phyloP scores from a whole-genome alignment of 202 grass and related monocot genomes.

The Panicum hallii region DNA sequence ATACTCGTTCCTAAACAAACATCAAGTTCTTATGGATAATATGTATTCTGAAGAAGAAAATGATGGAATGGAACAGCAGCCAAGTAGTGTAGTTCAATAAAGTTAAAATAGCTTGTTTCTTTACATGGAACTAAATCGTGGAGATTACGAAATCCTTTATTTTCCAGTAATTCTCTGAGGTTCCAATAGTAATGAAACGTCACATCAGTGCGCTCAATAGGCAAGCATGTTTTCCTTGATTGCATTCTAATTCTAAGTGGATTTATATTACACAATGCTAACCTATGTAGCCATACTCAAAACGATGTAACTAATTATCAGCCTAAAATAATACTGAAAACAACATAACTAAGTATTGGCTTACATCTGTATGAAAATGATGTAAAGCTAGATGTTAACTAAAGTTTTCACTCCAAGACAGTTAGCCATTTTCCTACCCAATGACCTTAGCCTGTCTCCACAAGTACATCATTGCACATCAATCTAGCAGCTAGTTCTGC shows the following conservation, averaged over 20 bases:
- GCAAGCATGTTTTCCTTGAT: background rate
- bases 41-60: slow-evolving; percentile 34
- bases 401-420: slow-evolving; percentile 25
- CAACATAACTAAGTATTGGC: background rate
- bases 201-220: background rate
- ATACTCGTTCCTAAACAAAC: slow-evolving; percentile 8
- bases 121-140: background rate
- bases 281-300: background rate
- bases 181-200: background rate
- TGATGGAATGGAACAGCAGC: background rate
- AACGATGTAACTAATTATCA: slow-evolving; percentile 10
- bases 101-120: slow-evolving; percentile 1
- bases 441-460: background rate
- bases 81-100: background rate
- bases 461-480: slow-evolving; percentile 7
- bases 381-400: slow-evolving; percentile 21
- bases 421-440: background rate
- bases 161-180: no score
- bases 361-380: slow-evolving; percentile 31
- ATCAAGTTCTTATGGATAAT: background rate
- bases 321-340: slow-evolving; percentile 12
- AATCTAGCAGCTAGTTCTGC: background rate
- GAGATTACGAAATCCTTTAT: background rate
- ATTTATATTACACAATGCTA: slow-evolving; percentile 1
- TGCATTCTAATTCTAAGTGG: slow-evolving; percentile 19